Percentiles rank a stretch among this genome's conserved stretches.
Conservation (phyloP, 2,329 filamentous ascomycete species). For the Cucurbitaria berberidis region DNA sequence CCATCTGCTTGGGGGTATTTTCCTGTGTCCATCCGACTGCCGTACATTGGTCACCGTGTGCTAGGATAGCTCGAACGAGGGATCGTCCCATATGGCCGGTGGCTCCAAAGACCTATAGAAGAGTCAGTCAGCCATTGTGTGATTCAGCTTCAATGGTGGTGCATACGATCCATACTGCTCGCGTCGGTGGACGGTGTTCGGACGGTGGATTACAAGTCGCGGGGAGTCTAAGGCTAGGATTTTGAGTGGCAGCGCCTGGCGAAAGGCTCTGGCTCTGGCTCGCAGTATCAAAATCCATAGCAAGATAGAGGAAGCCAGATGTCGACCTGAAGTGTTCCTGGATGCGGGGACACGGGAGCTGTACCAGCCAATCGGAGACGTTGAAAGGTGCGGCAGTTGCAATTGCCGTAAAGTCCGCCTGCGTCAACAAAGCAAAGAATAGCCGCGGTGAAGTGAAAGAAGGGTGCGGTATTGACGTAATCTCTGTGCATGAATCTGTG, state of each 20-base stretch:
- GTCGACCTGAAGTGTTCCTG: slow-evolving; percentile 21
- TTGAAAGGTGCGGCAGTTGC: slow-evolving; percentile 16
- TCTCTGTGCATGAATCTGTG: too few species aligned
- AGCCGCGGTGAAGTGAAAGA: neutral
- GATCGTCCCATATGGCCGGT: slow-evolving; percentile 97
- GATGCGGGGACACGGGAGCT: slow-evolving; percentile 31
- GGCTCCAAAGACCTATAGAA: slow-evolving; percentile 77
- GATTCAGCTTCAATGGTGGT: neutral
- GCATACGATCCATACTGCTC: slow-evolving; percentile 87
- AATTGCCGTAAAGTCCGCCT: slow-evolving; percentile 22
- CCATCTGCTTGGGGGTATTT: slow-evolving; percentile 74
- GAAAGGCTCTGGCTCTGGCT: slow-evolving; percentile 48
- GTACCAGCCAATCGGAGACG: slow-evolving; percentile 36
- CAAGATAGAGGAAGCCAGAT: slow-evolving; percentile 9
- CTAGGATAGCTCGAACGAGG: slow-evolving; percentile 80
- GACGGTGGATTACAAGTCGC: slow-evolving; percentile 85
- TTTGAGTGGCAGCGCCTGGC: slow-evolving; percentile 41
- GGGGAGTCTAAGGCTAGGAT: slow-evolving; percentile 67
- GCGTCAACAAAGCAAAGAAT: slow-evolving; percentile 2
- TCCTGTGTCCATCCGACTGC: slow-evolving; percentile 86
- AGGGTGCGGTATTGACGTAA: neutral
- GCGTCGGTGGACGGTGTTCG: slow-evolving; percentile 70
- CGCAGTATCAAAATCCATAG: slow-evolving; percentile 45
- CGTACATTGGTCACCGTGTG: slow-evolving; percentile 81
- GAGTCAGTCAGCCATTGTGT: slow-evolving; percentile 8